Evolutionary conservation across 108 stramenopile species (phyloP).

Genomic region (Cyclotella cryptica): DNA sequence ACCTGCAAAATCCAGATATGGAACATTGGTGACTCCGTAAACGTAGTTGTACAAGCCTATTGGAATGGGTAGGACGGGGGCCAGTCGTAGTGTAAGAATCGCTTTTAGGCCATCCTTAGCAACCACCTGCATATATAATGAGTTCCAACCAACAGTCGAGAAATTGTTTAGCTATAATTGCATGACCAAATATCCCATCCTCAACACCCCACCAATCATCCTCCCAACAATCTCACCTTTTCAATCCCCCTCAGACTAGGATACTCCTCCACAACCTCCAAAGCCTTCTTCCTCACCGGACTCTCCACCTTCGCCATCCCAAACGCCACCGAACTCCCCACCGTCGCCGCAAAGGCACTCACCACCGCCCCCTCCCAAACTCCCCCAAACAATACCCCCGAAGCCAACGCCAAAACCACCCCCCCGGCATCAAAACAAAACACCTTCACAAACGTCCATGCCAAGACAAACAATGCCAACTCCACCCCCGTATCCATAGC

Average conservation of each 20-base stretch:
- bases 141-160: neutral
- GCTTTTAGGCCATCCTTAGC: slow-evolving; percentile 92
- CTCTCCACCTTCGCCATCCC: slow-evolving; percentile 78
- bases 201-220: neutral
- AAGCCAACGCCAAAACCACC: slow-evolving; percentile 81
- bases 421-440: slow-evolving; percentile 87
- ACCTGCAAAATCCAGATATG: slow-evolving; percentile 78
- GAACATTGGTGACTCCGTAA: slow-evolving; percentile 89
- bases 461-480: slow-evolving; percentile 60
- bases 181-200: neutral
- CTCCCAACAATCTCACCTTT: slow-evolving; percentile 54
- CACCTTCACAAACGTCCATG: slow-evolving; percentile 85
- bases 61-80: slow-evolving; percentile 93
- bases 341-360: slow-evolving; percentile 81
- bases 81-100: slow-evolving; percentile 90
- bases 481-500: slow-evolving; percentile 62
- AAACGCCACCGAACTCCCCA: slow-evolving; percentile 90
- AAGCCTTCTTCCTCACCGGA: slow-evolving; percentile 77
- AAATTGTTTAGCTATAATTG: neutral
- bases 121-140: slow-evolving; percentile 42
- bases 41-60: slow-evolving; percentile 95
- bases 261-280: slow-evolving; percentile 79
- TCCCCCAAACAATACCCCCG: slow-evolving; percentile 92
- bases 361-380: slow-evolving; percentile 88
- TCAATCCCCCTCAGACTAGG: slow-evolving; percentile 90